Evolutionary conservation across 805 yeast species (phyloP).

Genomic region (Barnettozyma californica): DNA sequence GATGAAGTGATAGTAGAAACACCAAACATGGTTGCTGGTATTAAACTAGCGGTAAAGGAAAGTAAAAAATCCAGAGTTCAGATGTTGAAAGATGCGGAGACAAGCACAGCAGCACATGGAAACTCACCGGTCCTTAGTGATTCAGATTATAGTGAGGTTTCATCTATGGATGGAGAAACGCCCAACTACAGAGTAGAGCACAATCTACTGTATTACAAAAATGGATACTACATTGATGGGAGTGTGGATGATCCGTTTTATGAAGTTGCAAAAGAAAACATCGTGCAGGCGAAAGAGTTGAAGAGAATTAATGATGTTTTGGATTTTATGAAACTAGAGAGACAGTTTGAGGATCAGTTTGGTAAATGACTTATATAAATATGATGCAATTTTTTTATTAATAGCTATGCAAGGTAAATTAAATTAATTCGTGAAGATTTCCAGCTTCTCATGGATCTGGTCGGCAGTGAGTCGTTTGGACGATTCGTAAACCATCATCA

Average conservation of each 20-base stretch:
- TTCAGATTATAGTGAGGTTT: constrained; percentile 24
- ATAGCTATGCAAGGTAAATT: too few species aligned
- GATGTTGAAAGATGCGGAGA: constrained; percentile 11
- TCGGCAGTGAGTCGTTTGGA: constrained; percentile 28
- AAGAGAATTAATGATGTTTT: constrained; percentile 16
- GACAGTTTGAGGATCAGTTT: constrained; percentile 8
- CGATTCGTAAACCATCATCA: constrained; percentile 41
- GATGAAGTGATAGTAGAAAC: constrained; percentile 8
- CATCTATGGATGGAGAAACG: constrained; percentile 22
- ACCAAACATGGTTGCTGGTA: constrained; percentile 23
- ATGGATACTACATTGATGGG: constrained; percentile 22
- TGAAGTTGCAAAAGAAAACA: constrained; percentile 19
- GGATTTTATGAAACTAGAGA: constrained; percentile 22
- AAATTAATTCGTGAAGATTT: constrained; percentile 4
- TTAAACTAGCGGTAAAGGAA: constrained; percentile 24
- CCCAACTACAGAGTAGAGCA: constrained; percentile 23
- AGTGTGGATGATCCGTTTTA: constrained; percentile 19
- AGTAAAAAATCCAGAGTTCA: constrained; percentile 22
- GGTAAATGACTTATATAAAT: background rate
- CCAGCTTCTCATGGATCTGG: constrained; percentile 12
- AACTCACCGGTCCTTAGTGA: constrained; percentile 16
- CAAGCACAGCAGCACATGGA: background rate
- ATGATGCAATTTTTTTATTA: too few species aligned
- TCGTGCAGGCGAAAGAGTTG: constrained; percentile 20
- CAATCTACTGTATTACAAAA: constrained; percentile 23